Evolutionary conservation across 2,329 filamentous ascomycete genomes (phyloP), one percentile per base, ranked within the genome.

Genomic region (Colletotrichum graminicola): DNA sequence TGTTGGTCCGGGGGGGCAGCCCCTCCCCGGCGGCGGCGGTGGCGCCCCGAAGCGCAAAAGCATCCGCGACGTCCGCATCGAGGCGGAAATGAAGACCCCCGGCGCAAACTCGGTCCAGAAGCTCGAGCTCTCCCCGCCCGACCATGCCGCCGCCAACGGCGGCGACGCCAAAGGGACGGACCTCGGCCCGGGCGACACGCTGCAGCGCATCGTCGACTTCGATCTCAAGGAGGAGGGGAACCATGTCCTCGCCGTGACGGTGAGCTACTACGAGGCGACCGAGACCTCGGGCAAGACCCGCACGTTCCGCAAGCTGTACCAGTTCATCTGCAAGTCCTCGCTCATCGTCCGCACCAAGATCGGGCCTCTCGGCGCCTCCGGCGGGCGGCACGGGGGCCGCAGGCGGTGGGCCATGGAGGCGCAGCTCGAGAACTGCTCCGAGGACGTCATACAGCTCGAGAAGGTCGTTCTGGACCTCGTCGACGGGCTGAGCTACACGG

Each of bases 71-170:
- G 92, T 98, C 63, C 89, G 90, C 66, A 94, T 98, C 76, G 89
- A 93, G 67, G 96, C 95, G 0, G 95, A 98, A 82, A 97, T 99
- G 92, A 97, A 98, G 83, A 97, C 95, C 0, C 95, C 96, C 8
- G 84, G 85, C n/a, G 82, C 83, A 2, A 79, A 81, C 32, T 77
- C 82, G 0, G 91, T 92, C 4, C 90, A 92, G 66, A 90, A 91
- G 41, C 86, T 94, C 2, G 82, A 88, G 2, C 85, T 97, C n/a
- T 83, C 88, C 23, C 81, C 80, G 34, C 62, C 64, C 36, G 51
- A 67, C 65, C 69, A 23, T 43, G n/a, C 49, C 51, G 21, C 49
- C 56, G 39, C 45, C 14, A 47, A 32, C 2, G 56, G 23, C 23
- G 39, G 45, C 18, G 63, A 41, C 5, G 56, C 26, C 32, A 72